Evolutionary conservation across 495 filamentous ascomycete genomes (phyloP).

Genomic region (Aspergillus baeticus): DNA sequence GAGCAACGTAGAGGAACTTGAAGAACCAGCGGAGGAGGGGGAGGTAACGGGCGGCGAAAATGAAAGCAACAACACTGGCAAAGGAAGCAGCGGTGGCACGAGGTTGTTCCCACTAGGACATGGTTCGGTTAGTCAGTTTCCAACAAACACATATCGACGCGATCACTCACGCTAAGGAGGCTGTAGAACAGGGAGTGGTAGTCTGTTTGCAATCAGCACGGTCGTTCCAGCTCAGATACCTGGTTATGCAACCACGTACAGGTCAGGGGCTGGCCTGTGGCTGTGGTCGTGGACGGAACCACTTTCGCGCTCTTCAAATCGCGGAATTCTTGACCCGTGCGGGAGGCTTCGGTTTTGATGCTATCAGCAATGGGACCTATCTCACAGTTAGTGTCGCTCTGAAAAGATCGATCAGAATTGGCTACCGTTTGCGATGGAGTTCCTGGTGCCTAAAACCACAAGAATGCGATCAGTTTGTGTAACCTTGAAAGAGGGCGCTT

Average conservation of each 20-base stretch:
- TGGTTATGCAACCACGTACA: conserved; percentile 44
- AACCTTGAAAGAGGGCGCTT: conserved; percentile 1
- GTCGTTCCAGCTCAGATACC: conserved; percentile 1
- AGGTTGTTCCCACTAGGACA: conserved; percentile 61
- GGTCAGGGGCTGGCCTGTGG: conserved; percentile 85
- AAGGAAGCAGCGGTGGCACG: conserved; percentile 87
- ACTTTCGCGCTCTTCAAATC: conserved; percentile 71
- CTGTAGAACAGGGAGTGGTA: conserved; percentile 96
- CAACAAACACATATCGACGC: not conserved
- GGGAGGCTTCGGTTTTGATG: conserved; percentile 68
- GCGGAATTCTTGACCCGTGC: conserved; percentile 70
- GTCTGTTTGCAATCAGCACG: conserved; percentile 41
- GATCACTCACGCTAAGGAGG: conserved; percentile 65
- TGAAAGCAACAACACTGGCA: conserved; percentile 67
- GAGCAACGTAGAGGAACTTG: conserved; percentile 72
- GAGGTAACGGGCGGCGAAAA: conserved; percentile 88
- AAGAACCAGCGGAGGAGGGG: conserved; percentile 85
- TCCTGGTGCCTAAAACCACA: conserved; percentile 22
- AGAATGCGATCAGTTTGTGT: conserved; percentile 22
- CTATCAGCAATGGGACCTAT: conserved; percentile 75
- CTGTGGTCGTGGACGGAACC: conserved; percentile 65
- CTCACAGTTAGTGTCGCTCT: conserved; percentile 32
- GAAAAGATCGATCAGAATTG: not conserved
- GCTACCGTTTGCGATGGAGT: conserved; percentile 34
- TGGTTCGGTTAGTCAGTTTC: not conserved